These are phyloP conservation scores for Wickerhamiella azymoides DNA, from an alignment of 805 yeast genomes.

Conservation along the genomic window DNA sequence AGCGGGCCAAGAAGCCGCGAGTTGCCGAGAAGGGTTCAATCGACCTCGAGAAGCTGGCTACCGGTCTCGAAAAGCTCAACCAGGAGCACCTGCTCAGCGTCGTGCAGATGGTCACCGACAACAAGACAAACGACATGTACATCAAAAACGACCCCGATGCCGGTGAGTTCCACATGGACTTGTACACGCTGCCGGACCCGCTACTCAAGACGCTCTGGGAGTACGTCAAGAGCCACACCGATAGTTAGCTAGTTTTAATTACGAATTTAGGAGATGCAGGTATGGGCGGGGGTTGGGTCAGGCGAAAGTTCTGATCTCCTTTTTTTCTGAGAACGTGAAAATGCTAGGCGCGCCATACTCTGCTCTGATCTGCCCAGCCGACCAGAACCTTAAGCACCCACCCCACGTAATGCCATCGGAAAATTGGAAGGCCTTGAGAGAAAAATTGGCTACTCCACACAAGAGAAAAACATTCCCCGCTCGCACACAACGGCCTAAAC, in stretches of 20 bases:
- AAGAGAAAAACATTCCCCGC: background rate
- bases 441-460: background rate
- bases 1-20: slow-evolving; percentile 24
- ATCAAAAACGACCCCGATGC: slow-evolving; percentile 90
- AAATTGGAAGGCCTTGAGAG: background rate
- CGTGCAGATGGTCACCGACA: slow-evolving; percentile 95
- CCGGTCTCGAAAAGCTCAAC: slow-evolving; percentile 68
- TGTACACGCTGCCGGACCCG: slow-evolving; percentile 83
- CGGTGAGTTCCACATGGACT: slow-evolving; percentile 95
- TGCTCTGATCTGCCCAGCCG: background rate
- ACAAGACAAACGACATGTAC: slow-evolving; percentile 87
- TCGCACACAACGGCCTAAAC: background rate
- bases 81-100: slow-evolving; percentile 91
- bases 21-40: slow-evolving; percentile 41
- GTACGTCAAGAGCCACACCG: slow-evolving; percentile 60
- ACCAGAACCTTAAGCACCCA: too few species aligned
- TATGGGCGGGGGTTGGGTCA: too few species aligned
- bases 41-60: slow-evolving; percentile 83
- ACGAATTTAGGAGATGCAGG: too few species aligned
- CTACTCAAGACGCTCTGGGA: slow-evolving; percentile 89
- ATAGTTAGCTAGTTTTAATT: background rate
- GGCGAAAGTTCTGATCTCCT: too few species aligned
- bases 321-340: too few species aligned
- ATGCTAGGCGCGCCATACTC: too few species aligned
- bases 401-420: background rate